These are phyloP conservation scores for Microbotryomycetes sp. DNA, from an alignment of 1,284 basidiomycete genomes.

Conservation along the genomic window DNA sequence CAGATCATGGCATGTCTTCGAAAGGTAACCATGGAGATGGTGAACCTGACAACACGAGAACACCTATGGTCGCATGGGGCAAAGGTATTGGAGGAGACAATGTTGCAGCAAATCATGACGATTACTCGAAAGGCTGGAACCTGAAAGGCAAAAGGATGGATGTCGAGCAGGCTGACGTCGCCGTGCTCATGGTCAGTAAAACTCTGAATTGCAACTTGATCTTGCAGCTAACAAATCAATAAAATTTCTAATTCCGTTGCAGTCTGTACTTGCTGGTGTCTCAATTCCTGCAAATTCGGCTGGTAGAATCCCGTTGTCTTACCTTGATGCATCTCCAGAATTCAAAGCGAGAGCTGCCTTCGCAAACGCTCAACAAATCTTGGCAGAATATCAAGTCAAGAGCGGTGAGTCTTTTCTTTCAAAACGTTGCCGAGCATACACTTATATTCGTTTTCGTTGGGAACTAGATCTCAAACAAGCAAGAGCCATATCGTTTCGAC, in stretches of 20 bases:
- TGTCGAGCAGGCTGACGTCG: constrained; percentile 76
- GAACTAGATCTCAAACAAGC: constrained; percentile 59
- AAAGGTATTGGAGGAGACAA: constrained; percentile 49
- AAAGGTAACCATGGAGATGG: constrained; percentile 89
- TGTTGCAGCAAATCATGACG: constrained; percentile 49
- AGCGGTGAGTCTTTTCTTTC: constrained; percentile 50
- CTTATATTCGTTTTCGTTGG: too few relatives aligned
- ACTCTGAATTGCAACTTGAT: neutral
- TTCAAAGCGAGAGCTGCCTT: constrained; percentile 55
- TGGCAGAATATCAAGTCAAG: constrained; percentile 75
- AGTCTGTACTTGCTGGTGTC: constrained; percentile 37
- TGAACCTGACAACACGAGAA: constrained; percentile 80
- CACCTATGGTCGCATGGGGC: constrained; percentile 79
- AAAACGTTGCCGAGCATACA: too few relatives aligned
- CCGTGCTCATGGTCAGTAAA: constrained; percentile 59
- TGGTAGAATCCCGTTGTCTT: constrained; percentile 41
- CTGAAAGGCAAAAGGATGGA: constrained; percentile 55
- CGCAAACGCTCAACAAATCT: constrained; percentile 65
- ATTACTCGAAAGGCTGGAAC: constrained; percentile 60
- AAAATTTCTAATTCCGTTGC: too few relatives aligned
- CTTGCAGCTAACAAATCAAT: neutral
- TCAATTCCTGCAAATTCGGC: constrained; percentile 42
- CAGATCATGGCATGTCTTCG: constrained; percentile 80
- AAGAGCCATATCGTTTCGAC: constrained; percentile 57
- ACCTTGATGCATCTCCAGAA: constrained; percentile 34